These are phyloP conservation scores for Neodidymelliopsis sp. DNA, from an alignment of 2,329 filamentous ascomycete genomes.

Conservation along the genomic window DNA sequence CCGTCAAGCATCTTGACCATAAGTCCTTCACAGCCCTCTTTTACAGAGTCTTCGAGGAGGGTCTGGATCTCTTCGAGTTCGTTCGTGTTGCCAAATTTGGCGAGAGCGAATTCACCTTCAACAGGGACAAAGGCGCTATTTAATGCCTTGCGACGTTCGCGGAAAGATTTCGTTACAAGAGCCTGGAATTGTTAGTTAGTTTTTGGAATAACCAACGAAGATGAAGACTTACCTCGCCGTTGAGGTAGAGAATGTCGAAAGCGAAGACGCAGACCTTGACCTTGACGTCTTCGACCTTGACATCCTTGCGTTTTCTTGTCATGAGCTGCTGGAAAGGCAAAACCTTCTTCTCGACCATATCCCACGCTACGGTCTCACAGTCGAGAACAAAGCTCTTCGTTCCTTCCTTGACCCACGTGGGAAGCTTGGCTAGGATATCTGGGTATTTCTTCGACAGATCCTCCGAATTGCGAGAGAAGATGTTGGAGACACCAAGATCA, in stretches of 20 bases:
- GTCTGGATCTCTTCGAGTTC: slow-evolving; percentile 93
- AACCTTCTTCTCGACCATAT: slow-evolving; percentile 92
- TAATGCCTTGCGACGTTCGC: slow-evolving; percentile 81
- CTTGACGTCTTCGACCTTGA: slow-evolving; percentile 93
- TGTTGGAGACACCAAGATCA: slow-evolving; percentile 80
- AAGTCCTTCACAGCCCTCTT: slow-evolving; percentile 93
- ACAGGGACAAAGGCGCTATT: slow-evolving; percentile 74
- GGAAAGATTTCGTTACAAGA: slow-evolving; percentile 84
- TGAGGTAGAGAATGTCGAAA: slow-evolving; percentile 92
- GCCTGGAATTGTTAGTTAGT: slow-evolving; percentile 55
- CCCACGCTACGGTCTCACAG: slow-evolving; percentile 97
- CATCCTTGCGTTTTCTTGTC: slow-evolving; percentile 97
- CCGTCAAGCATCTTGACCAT: slow-evolving; percentile 99
- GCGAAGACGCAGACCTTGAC: slow-evolving; percentile 97
- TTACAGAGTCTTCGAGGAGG: slow-evolving; percentile 92
- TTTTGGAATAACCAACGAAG: not conserved
- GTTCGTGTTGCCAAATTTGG: slow-evolving; percentile 83
- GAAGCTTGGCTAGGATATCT: slow-evolving; percentile 87
- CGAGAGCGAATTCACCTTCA: slow-evolving; percentile 92
- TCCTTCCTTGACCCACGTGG: slow-evolving; percentile 86
- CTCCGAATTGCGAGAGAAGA: slow-evolving; percentile 97
- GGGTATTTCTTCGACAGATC: slow-evolving; percentile 98
- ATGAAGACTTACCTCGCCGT: slow-evolving; percentile 71
- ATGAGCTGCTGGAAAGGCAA: slow-evolving; percentile 97
- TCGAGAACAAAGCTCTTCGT: slow-evolving; percentile 98